Evolutionary conservation across 331 rosid genomes (phyloP), one percentile per base, ranked within the genome.

Genomic region (Cydonia oblonga): DNA sequence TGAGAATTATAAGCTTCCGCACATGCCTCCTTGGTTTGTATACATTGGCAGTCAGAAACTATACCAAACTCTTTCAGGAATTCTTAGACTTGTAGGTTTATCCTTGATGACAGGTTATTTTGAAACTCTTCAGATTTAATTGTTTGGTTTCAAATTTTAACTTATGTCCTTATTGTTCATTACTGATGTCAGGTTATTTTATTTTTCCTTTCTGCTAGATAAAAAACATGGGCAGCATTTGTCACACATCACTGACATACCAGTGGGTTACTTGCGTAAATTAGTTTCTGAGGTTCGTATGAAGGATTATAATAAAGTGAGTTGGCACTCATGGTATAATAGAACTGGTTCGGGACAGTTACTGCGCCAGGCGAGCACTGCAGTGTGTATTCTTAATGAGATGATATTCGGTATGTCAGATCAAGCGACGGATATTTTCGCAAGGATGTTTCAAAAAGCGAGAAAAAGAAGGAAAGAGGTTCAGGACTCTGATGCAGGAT

Each of bases 21-120:
- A 84, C 68, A 89, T 89, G 96, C 98, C 98, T 83, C 96, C 98
- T 75, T 93, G 98, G 98, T 93, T 91, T 79, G 74, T 78, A 71
- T 73, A 81, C 69, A 78, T 85, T 76, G 96, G 98, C 54, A 86
- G 90, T 81, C 75, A 11, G 33, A 91, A 84, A 67, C 80, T 87
- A 46, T 93, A 93, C 81, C 80, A 87, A 83, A 84, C 90, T 65
- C 97, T 93, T 77, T 85, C 92, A 51, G 82, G 98, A 84, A 90
- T 86, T 78, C 96, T 93, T 75, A 87, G 92, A 76, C 90, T 93
- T 68, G 89, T 86, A 29, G 98, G 96, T 74, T 81, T 91, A 75
- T 87, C 96, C 78, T 59, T 79, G 74, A 75, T 84, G 82, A 71
- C 96, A 89, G 98, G 98, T 93, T 68, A 79, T 78, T 81, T 69